Percentiles rank a stretch among this genome's conserved stretches.
Evolutionary conservation across 2,329 filamentous ascomycete species (phyloP).

Genomic region (Fusarium sublunatum): DNA sequence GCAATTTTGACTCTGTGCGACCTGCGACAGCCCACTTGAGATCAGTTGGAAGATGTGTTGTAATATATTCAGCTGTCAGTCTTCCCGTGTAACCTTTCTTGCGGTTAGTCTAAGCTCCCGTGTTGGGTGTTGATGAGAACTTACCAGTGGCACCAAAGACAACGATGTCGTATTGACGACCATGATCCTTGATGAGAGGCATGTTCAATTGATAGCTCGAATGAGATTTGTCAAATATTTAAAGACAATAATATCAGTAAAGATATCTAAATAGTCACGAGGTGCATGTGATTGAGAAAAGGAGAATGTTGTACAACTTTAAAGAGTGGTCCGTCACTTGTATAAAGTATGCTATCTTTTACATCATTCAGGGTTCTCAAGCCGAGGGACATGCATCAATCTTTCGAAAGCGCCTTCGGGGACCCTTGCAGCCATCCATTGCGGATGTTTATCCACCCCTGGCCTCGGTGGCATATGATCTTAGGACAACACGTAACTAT

Average conservation of each 20-base stretch:
- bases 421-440: slow-evolving; percentile 9
- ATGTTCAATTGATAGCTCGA: slow-evolving; percentile 48
- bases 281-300: neutral
- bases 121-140: slow-evolving; percentile 14
- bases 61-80: slow-evolving; percentile 79
- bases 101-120: slow-evolving; percentile 18
- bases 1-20: slow-evolving; percentile 80
- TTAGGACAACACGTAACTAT: slow-evolving; percentile 1
- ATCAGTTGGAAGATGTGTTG: slow-evolving; percentile 75
- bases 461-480: slow-evolving; percentile 33
- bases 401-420: slow-evolving; percentile 1
- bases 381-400: slow-evolving; percentile 6
- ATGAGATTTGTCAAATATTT: neutral
- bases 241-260: neutral
- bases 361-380: slow-evolving; percentile 25
- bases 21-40: slow-evolving; percentile 91
- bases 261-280: neutral
- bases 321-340: slow-evolving; percentile 7
- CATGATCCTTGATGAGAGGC: slow-evolving; percentile 60
- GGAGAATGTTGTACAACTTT: slow-evolving; percentile 5
- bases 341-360: slow-evolving; percentile 16
- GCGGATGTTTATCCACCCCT: neutral
- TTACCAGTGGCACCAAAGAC: slow-evolving; percentile 69
- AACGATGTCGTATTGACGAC: slow-evolving; percentile 67
- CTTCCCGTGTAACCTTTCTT: slow-evolving; percentile 82